Evolutionary conservation across 257 asterid species (phyloP).

Genomic region (Plectranthus barbatus): DNA sequence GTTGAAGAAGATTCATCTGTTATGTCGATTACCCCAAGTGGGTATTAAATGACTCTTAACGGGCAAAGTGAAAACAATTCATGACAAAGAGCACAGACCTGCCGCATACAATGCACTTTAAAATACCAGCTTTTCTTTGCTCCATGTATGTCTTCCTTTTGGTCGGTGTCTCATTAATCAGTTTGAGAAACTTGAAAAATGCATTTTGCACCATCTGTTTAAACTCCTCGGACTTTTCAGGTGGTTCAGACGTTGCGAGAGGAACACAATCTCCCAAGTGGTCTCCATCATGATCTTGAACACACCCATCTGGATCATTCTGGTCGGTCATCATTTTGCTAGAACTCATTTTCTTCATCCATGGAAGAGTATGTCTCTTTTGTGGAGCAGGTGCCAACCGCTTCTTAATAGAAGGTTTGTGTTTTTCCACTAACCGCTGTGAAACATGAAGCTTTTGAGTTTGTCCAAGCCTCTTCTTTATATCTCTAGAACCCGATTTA

Average conservation of each 20-base stretch:
- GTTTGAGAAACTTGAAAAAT: slow-evolving; percentile 60
- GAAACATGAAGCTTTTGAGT: slow-evolving; percentile 40
- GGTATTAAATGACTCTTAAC: too few species aligned
- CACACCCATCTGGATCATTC: slow-evolving; percentile 24
- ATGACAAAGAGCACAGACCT: slow-evolving; percentile 56
- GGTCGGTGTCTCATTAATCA: slow-evolving; percentile 41
- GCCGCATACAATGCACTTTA: slow-evolving; percentile 70
- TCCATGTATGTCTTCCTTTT: slow-evolving; percentile 42
- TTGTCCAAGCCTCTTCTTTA: slow-evolving; percentile 61
- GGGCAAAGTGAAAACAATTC: too few species aligned
- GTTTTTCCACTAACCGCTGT: slow-evolving; percentile 27
- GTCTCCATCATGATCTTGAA: slow-evolving; percentile 28
- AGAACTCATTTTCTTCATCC: slow-evolving; percentile 36
- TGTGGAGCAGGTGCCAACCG: slow-evolving; percentile 44
- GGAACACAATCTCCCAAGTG: slow-evolving; percentile 21
- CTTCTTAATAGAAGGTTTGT: slow-evolving; percentile 40
- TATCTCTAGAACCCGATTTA: slow-evolving; percentile 34
- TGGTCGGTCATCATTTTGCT: slow-evolving; percentile 9
- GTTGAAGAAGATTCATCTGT: too few species aligned
- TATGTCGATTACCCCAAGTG: too few species aligned
- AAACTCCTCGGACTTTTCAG: slow-evolving; percentile 61
- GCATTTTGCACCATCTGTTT: slow-evolving; percentile 54
- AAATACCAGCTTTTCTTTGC: slow-evolving; percentile 42
- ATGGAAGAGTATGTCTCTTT: slow-evolving; percentile 35
- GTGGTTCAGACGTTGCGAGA: slow-evolving; percentile 40